These are phyloP conservation scores for Begonia loranthoides DNA, from an alignment of 306 rosid genomes.

Conservation along the genomic window DNA sequence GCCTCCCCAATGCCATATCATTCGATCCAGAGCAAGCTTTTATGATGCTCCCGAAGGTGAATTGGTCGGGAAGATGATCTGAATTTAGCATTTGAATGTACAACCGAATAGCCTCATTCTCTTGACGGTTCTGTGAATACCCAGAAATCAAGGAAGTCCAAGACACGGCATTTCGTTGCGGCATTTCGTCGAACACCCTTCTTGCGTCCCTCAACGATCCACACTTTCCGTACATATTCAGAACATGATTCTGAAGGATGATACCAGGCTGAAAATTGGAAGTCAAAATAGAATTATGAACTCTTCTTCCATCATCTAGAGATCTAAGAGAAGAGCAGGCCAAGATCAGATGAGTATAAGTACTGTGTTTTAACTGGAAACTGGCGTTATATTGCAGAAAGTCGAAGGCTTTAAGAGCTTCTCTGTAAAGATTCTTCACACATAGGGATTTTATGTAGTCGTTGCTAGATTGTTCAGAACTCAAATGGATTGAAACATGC, in stretches of 20 bases:
- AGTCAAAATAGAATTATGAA: slow-evolving; percentile 33
- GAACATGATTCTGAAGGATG: slow-evolving; percentile 49
- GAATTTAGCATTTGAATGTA: slow-evolving; percentile 43
- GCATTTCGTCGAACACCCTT: slow-evolving; percentile 54
- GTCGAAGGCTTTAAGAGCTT: slow-evolving; percentile 54
- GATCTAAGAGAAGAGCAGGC: slow-evolving; percentile 53
- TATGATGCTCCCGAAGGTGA: slow-evolving; percentile 57
- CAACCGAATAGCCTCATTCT: slow-evolving; percentile 36
- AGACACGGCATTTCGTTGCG: slow-evolving; percentile 43
- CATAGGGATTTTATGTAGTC: slow-evolving; percentile 35
- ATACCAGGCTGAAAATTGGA: slow-evolving; percentile 28
- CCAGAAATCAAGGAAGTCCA: slow-evolving; percentile 77
- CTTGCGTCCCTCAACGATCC: slow-evolving; percentile 56
- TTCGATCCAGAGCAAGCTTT: slow-evolving; percentile 43
- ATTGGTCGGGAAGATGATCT: slow-evolving; percentile 45
- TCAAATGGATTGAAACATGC: slow-evolving; percentile 9
- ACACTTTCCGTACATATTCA: slow-evolving; percentile 68
- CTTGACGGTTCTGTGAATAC: slow-evolving; percentile 39
- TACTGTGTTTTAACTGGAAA: slow-evolving; percentile 27
- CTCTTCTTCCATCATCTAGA: slow-evolving; percentile 37
- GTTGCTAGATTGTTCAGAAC: slow-evolving; percentile 21
- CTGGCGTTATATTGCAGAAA: slow-evolving; percentile 14
- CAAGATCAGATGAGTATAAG: slow-evolving; percentile 33
- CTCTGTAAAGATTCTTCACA: slow-evolving; percentile 31
- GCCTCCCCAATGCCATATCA: slow-evolving; percentile 39